Conservation (phyloP, 352 stramenopile genomes). For the Phytophthora uliginosa region DNA sequence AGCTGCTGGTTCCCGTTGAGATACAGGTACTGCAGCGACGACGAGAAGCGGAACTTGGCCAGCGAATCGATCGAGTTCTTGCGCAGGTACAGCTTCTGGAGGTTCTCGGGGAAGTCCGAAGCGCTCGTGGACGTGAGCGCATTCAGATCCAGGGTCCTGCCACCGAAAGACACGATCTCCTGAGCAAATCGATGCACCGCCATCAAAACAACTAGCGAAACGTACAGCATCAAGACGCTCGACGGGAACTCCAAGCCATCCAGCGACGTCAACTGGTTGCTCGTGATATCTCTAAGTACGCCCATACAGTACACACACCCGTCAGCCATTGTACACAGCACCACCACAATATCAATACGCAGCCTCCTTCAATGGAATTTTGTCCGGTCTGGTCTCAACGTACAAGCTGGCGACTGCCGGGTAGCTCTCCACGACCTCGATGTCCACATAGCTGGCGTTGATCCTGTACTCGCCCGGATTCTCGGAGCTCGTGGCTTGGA, state of each 20-base stretch:
- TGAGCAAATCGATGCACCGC: constrained; percentile 9
- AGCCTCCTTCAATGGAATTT: neutral
- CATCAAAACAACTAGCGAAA: constrained; percentile 15
- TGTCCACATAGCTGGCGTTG: constrained; percentile 42
- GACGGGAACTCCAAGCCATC: constrained; percentile 35
- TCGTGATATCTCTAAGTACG: constrained; percentile 30
- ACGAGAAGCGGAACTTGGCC: constrained; percentile 39
- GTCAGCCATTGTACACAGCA: constrained; percentile 18
- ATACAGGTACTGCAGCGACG: constrained; percentile 37
- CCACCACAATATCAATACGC: neutral
- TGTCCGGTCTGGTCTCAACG: neutral
- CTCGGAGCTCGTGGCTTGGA: constrained; percentile 25
- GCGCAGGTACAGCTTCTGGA: constrained; percentile 35
- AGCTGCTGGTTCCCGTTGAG: constrained; percentile 58
- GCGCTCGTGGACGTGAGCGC: constrained; percentile 23
- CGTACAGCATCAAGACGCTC: constrained; percentile 36
- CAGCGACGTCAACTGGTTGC: constrained; percentile 41
- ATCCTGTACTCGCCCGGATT: constrained; percentile 38
- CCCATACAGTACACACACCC: neutral
- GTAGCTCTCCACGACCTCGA: constrained; percentile 39
- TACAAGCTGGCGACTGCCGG: constrained; percentile 39
- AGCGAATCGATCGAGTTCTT: constrained; percentile 49
- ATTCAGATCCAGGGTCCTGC: constrained; percentile 40
- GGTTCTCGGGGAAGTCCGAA: constrained; percentile 32
- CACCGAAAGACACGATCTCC: constrained; percentile 7